A percentile compares a stretch with the other conserved stretches of the same genome.
phyloP scores from a whole-genome alignment of 2,329 filamentous ascomycete species.

The Aspergillus caelatus region DNA sequence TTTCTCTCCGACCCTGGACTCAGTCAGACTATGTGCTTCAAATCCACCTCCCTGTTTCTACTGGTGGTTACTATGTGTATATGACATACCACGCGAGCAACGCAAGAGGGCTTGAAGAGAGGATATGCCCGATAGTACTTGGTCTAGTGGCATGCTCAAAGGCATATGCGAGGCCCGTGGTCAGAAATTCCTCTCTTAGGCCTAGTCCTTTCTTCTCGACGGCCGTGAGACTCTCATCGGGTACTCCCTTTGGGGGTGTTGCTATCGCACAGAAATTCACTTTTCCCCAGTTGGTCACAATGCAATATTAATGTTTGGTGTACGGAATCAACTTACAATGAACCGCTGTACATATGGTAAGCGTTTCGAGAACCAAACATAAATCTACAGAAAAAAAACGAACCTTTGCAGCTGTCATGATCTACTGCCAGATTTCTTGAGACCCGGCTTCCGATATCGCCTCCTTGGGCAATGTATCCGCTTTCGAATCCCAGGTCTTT shows the following conservation, averaged over 20 bases:
- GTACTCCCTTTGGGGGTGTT: conserved; percentile 24
- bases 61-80: background rate
- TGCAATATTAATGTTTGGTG: background rate
- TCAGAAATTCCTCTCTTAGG: conserved; percentile 22
- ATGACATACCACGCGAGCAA: conserved; percentile 33
- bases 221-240: conserved; percentile 23
- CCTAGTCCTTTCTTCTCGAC: conserved; percentile 36
- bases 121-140: conserved; percentile 38
- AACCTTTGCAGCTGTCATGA: conserved; percentile 33
- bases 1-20: conserved; percentile 43
- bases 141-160: conserved; percentile 35
- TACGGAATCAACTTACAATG: conserved; percentile 26
- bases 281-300: conserved; percentile 17
- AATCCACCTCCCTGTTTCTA: background rate
- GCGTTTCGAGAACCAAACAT: background rate
- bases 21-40: background rate
- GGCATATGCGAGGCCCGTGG: conserved; percentile 28
- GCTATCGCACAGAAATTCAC: conserved; percentile 33
- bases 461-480: conserved; percentile 36
- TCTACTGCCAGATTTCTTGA: conserved; percentile 27
- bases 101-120: conserved; percentile 35
- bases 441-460: conserved; percentile 34
- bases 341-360: conserved; percentile 21
- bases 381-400: background rate
- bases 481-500: conserved; percentile 30